These are phyloP conservation scores for Ilyonectria robusta DNA, from an alignment of 2,329 filamentous ascomycete genomes.

Conservation along the genomic window DNA sequence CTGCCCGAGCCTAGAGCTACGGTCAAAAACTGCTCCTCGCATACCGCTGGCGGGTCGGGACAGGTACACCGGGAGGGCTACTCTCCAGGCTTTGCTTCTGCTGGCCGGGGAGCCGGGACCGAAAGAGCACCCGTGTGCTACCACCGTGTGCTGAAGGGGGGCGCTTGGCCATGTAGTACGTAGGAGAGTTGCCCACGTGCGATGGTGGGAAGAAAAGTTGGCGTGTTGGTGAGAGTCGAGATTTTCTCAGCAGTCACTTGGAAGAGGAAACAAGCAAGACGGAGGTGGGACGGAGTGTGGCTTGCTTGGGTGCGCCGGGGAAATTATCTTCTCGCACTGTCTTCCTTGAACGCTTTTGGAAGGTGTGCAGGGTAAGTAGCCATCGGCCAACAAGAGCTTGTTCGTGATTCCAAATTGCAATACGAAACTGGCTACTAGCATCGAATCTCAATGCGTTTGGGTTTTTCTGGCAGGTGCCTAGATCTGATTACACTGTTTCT, in stretches of 20 bases:
- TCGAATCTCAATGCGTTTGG: too few species aligned
- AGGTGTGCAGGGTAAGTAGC: constrained; percentile 9
- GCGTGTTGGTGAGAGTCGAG: neutral
- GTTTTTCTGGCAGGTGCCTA: too few species aligned
- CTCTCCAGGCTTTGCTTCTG: neutral
- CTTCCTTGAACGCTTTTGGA: constrained; percentile 3
- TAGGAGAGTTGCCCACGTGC: neutral
- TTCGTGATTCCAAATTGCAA: neutral
- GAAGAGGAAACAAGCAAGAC: neutral
- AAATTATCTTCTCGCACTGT: neutral
- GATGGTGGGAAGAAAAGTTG: neutral
- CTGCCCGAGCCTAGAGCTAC: constrained; percentile 23
- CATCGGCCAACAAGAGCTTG: neutral
- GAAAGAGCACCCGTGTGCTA: neutral
- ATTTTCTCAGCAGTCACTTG: neutral
- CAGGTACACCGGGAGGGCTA: constrained; percentile 14
- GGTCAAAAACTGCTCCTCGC: constrained; percentile 33
- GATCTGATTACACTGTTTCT: too few species aligned
- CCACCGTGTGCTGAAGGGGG: neutral
- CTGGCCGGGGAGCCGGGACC: neutral
- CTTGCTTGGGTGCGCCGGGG: neutral
- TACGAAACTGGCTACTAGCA: neutral
- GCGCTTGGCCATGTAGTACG: constrained; percentile 11
- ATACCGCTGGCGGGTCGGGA: constrained; percentile 29
- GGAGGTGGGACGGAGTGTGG: constrained; percentile 10